These are phyloP conservation scores for Ganoderma sinense DNA, from an alignment of 1,284 basidiomycete species.

Conservation along the genomic window DNA sequence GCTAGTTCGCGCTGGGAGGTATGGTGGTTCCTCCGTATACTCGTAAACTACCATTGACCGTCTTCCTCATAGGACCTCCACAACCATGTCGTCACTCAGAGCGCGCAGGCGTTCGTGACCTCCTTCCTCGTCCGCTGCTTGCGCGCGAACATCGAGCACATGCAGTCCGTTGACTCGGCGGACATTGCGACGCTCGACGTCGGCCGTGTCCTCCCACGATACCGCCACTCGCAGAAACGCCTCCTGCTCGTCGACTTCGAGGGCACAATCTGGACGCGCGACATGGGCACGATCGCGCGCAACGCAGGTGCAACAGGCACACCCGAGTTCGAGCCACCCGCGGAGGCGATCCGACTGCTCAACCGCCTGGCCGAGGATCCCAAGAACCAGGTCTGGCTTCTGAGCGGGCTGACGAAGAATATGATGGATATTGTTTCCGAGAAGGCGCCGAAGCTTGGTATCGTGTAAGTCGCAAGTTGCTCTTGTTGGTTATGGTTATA, in stretches of 20 bases:
- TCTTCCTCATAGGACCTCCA: slow-evolving; percentile 68
- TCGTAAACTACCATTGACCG: neutral
- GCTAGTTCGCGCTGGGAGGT: slow-evolving; percentile 79
- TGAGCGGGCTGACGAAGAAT: slow-evolving; percentile 76
- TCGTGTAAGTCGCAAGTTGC: slow-evolving; percentile 60
- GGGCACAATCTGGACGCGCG: slow-evolving; percentile 74
- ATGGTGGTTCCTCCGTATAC: slow-evolving; percentile 18
- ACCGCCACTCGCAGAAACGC: slow-evolving; percentile 67
- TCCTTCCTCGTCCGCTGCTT: slow-evolving; percentile 80
- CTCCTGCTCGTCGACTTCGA: slow-evolving; percentile 85
- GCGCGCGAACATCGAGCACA: slow-evolving; percentile 75
- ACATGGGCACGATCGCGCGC: slow-evolving; percentile 49
- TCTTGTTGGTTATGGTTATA: neutral
- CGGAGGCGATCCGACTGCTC: slow-evolving; percentile 64
- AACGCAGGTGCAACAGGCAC: slow-evolving; percentile 40
- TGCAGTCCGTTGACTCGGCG: slow-evolving; percentile 41
- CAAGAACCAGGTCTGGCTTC: slow-evolving; percentile 82
- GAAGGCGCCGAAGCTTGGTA: slow-evolving; percentile 73
- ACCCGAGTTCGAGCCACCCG: slow-evolving; percentile 54
- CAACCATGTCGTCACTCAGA: slow-evolving; percentile 87
- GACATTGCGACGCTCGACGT: slow-evolving; percentile 61
- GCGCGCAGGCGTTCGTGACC: slow-evolving; percentile 85
- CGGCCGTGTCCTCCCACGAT: slow-evolving; percentile 60
- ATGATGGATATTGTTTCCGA: slow-evolving; percentile 70
- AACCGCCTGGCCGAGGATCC: slow-evolving; percentile 67